phyloP scores from a whole-genome alignment of 2,329 filamentous ascomycete genomes.

The Amphichorda felina region DNA sequence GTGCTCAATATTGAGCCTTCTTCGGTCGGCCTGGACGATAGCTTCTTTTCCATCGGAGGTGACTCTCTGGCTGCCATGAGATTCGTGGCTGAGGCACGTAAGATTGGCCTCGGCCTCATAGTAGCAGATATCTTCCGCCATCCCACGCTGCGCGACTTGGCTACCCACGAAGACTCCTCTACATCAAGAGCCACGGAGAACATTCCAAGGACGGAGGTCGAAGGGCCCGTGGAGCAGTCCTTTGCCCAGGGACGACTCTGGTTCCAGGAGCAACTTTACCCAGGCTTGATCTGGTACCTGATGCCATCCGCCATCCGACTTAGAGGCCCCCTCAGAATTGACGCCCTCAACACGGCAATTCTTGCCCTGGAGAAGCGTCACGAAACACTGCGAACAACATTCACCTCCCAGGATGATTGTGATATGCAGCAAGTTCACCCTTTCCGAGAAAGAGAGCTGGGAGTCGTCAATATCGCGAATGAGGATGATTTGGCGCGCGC shows the following conservation, averaged over 20 bases:
- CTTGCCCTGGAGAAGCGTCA: conserved; percentile 9
- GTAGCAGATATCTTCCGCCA: conserved; percentile 3
- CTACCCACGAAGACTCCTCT: background rate
- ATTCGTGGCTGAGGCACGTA: conserved; percentile 13
- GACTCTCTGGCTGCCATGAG: conserved; percentile 25
- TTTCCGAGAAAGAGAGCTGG: conserved; percentile 1
- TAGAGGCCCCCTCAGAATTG: conserved; percentile 5
- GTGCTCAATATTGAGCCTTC: conserved; percentile 18
- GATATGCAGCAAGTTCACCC: conserved; percentile 4
- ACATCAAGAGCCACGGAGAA: conserved; percentile 1
- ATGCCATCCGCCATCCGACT: conserved; percentile 7
- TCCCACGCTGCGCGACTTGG: background rate
- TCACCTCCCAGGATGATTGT: conserved; percentile 5
- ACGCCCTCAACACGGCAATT: conserved; percentile 5
- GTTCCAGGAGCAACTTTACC: conserved; percentile 10
- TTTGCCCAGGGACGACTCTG: conserved; percentile 11
- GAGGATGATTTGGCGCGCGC: background rate
- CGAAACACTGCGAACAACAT: conserved; percentile 10
- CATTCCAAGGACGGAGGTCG: background rate
- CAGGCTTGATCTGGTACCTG: conserved; percentile 8
- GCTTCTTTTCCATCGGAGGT: conserved; percentile 35
- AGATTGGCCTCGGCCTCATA: background rate
- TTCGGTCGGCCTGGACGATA: conserved; percentile 25
- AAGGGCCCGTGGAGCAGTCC: conserved; percentile 9
- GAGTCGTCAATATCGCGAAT: conserved; percentile 2